phyloP scores from a whole-genome alignment of 2,329 filamentous ascomycete genomes.

The Alternaria arborescens region DNA sequence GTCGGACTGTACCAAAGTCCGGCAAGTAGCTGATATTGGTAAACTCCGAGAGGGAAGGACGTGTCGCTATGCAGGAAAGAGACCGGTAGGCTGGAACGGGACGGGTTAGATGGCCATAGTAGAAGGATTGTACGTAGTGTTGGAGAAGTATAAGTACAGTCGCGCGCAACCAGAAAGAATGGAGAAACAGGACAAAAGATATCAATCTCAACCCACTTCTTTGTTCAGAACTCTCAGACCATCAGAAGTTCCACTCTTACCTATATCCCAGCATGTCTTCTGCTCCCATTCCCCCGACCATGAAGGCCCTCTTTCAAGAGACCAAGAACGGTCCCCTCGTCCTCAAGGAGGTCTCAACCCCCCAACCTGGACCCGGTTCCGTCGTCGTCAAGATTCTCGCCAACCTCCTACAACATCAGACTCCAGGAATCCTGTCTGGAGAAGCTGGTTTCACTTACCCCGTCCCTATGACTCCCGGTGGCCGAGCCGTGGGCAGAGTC shows the following conservation, averaged over 20 bases:
- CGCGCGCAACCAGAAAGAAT: neutral
- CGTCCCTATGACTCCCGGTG: slow-evolving; percentile 7
- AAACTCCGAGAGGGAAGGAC: neutral
- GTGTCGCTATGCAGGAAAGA: neutral
- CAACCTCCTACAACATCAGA: slow-evolving; percentile 21
- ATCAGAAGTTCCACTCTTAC: neutral
- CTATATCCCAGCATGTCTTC: neutral
- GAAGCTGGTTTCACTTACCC: slow-evolving; percentile 15
- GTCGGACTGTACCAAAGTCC: neutral
- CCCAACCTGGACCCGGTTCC: slow-evolving; percentile 42
- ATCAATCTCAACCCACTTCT: neutral
- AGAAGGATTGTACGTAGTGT: neutral
- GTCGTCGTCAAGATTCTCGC: slow-evolving; percentile 52
- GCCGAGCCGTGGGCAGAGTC: slow-evolving; percentile 34
- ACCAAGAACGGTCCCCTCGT: slow-evolving; percentile 29
- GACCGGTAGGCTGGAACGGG: neutral
- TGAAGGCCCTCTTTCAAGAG: slow-evolving; percentile 45
- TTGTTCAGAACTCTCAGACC: no score
- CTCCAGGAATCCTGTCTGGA: slow-evolving; percentile 13
- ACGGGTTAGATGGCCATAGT: neutral
- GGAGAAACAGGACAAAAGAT: neutral
- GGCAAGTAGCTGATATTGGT: neutral
- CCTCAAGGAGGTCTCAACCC: slow-evolving; percentile 43
- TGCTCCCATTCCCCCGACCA: slow-evolving; percentile 10
- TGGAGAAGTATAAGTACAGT: neutral